Evolutionary conservation across 352 stramenopile species (phyloP).

Genomic region (Sclerospora graminicola): DNA sequence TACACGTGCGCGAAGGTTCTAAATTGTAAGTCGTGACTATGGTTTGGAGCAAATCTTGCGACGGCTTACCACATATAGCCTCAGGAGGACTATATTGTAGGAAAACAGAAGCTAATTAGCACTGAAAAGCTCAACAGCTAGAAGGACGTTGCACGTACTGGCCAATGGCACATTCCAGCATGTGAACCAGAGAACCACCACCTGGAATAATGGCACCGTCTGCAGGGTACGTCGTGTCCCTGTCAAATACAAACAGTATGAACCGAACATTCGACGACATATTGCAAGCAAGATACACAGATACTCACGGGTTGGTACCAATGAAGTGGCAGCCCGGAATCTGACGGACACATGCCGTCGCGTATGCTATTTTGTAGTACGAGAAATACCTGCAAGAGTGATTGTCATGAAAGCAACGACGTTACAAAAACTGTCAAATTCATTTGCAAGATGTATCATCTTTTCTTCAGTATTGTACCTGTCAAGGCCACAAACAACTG

Average conservation of each 20-base stretch:
- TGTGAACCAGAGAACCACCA: conserved; percentile 56
- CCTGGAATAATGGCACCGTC: conserved; percentile 65
- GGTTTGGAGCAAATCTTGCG: conserved; percentile 71
- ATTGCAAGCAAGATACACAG: not conserved
- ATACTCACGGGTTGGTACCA: conserved; percentile 63
- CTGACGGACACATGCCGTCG: conserved; percentile 53
- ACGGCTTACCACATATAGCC: conserved; percentile 73
- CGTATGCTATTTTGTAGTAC: conserved; percentile 84
- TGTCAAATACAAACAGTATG: conserved; percentile 4
- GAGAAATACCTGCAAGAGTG: conserved; percentile 60
- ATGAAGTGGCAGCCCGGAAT: conserved; percentile 75
- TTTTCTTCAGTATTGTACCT: conserved; percentile 19
- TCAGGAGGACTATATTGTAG: conserved; percentile 37
- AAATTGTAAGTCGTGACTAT: conserved; percentile 67
- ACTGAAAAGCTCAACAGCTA: not conserved
- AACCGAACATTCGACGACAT: not conserved
- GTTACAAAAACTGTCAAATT: not conserved
- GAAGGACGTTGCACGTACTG: conserved; percentile 26
- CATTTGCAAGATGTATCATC: not conserved
- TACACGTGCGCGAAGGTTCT: conserved; percentile 64
- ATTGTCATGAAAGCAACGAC: not conserved
- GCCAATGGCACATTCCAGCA: conserved; percentile 54
- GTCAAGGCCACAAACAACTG: conserved; percentile 76
- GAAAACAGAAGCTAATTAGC: conserved; percentile 3
- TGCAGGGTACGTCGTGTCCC: conserved; percentile 66